These are phyloP conservation scores for Ganoderma sp. DNA, from an alignment of 1,284 basidiomycete species.

Conservation along the genomic window DNA sequence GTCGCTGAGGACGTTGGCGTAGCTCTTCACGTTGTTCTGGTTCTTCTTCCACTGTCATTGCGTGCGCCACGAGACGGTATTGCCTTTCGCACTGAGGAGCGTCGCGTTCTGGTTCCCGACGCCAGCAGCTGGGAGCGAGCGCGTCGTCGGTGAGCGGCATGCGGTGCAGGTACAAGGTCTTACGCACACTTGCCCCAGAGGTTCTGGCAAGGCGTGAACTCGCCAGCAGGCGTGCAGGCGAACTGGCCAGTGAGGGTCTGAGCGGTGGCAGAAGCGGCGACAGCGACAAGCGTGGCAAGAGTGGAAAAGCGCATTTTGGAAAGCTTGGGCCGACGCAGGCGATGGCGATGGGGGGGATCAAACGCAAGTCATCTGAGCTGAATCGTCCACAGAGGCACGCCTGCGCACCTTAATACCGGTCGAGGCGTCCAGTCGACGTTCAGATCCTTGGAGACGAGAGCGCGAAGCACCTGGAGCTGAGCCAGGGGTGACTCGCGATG, in stretches of 20 bases:
- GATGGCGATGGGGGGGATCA: neutral
- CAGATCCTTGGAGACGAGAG: neutral
- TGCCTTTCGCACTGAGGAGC: constrained; percentile 48
- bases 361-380: neutral
- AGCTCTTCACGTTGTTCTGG: constrained; percentile 61
- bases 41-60: constrained; percentile 61
- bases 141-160: neutral
- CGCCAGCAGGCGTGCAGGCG: constrained; percentile 52
- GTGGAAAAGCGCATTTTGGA: constrained; percentile 29
- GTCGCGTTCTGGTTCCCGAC: constrained; percentile 58
- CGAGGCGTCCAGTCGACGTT: neutral
- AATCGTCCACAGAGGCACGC: neutral
- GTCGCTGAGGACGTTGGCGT: constrained; percentile 53
- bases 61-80: constrained; percentile 58
- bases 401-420: constrained; percentile 1
- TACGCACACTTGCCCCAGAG: constrained; percentile 56
- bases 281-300: constrained; percentile 26
- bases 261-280: constrained; percentile 33
- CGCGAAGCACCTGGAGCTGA: too few relatives aligned
- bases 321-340: neutral
- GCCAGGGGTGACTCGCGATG: too few relatives aligned
- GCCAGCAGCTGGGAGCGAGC: constrained; percentile 44
- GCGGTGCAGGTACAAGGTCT: too few relatives aligned
- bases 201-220: constrained; percentile 61
- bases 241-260: constrained; percentile 50